Evolutionary conservation across 148 eudicot species (phyloP).

Genomic region (Camellia lanceoleosa): DNA sequence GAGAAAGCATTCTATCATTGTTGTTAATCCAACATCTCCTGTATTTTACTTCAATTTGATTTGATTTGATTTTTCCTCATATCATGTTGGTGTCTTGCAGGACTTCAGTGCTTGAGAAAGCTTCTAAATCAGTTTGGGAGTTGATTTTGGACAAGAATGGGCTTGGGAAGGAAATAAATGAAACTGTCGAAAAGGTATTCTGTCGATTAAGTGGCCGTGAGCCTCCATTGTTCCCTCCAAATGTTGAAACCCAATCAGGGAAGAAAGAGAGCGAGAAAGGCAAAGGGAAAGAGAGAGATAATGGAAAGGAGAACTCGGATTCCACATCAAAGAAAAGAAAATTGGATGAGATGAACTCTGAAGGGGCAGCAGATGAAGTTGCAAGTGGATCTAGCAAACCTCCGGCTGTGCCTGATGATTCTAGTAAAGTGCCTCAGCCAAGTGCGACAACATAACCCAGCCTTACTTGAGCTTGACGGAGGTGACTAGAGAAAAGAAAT

Average conservation of each 20-base stretch:
- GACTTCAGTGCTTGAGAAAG: constrained; percentile 75
- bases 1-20: background rate
- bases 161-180: constrained; percentile 82
- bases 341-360: constrained; percentile 40
- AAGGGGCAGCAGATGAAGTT: constrained; percentile 41
- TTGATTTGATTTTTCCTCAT: background rate
- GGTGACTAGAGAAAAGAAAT: background rate
- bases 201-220: constrained; percentile 86
- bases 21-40: background rate
- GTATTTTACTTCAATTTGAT: background rate
- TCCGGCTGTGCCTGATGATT: constrained; percentile 7
- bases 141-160: constrained; percentile 70
- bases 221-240: constrained; percentile 65
- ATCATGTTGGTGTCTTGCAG: constrained; percentile 30
- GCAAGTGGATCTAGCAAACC: constrained; percentile 23
- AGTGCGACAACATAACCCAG: background rate
- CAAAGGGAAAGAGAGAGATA: constrained; percentile 25
- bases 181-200: constrained; percentile 83
- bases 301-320: constrained; percentile 37
- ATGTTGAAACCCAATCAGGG: constrained; percentile 32
- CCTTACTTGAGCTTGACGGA: background rate
- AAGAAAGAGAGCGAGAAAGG: constrained; percentile 29
- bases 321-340: constrained; percentile 62
- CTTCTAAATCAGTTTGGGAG: constrained; percentile 95
- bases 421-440: constrained; percentile 12